Base-by-base conservation (phyloP, 352 stramenopile species). In the Phytopythium litorale region DNA sequence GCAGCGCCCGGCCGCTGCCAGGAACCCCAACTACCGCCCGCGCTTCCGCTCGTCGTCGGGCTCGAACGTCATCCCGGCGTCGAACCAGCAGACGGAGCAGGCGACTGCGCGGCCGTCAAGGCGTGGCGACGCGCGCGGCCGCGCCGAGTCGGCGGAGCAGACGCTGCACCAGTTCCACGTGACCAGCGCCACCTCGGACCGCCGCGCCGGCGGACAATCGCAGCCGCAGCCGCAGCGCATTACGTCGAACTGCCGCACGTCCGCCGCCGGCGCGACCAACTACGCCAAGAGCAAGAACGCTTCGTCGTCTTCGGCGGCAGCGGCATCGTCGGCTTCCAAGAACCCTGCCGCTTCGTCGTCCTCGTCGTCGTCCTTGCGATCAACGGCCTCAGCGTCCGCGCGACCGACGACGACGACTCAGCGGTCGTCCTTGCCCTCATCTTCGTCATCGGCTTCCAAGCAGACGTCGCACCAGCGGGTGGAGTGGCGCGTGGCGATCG, bases 401-500 rank as follows among this genome's bases (percentile, higher is more conserved):
- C 46, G 46, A 16, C 11, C 46, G 4, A n/a, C 33, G 33, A 38
- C 33, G 12, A 33, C 21, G n/a, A n/a, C 46, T 16, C 19, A 65
- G 51, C 58, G 40, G 15, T 52, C 37, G 55, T 37, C 40, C 13
- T 25, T 11, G 16, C n/a, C 40, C 21, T 18, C 55, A 23, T 23
- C 55, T 4, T 38, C 38, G 15, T 56, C 50, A 19, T 64, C 40
- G 35, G 46, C 43, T 15, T 18, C 45, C 32, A 58, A 58, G 38
- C 54, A 56, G n/a, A 23, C 33, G 6, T 40, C 28, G 21, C 60
- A 57, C 5, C 66, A 72, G 23, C 62, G 64, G 15, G 72, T 88
- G 46, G 81, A 86, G 51, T 95, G 86, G 86, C 80, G 82, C 60
- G 81, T 95, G 42, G 86, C 86, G 7, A 37, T 92, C 1, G 84